A percentile compares a stretch with the other conserved stretches of the same genome.
Conservation (phyloP, 129 eudicot genomes). For the Helianthus tuberosus region DNA sequence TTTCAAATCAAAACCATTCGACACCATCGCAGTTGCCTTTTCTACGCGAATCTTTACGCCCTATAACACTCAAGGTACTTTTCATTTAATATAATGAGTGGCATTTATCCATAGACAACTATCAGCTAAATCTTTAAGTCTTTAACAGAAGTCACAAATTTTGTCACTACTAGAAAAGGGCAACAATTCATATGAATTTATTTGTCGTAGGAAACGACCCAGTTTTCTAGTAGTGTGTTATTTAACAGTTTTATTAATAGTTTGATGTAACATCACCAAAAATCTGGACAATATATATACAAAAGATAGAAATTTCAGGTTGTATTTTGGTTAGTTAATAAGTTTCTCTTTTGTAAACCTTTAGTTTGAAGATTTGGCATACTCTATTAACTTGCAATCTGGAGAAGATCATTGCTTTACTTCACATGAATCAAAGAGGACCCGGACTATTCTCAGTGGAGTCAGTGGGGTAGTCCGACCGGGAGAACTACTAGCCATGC, state of each 20-base stretch:
- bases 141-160: too few species aligned
- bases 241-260: background rate
- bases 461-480: conserved; percentile 78
- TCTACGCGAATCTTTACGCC: conserved; percentile 57
- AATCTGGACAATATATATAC: background rate
- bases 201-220: too few species aligned
- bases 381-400: conserved; percentile 42
- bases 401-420: conserved; percentile 37
- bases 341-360: conserved; percentile 16
- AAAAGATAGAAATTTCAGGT: background rate
- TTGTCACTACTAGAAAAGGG: too few species aligned
- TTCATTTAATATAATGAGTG: background rate
- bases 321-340: conserved; percentile 1
- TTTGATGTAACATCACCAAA: background rate
- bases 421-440: conserved; percentile 46
- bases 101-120: background rate
- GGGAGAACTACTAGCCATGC: conserved; percentile 83
- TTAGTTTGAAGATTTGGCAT: conserved; percentile 80
- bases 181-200: too few species aligned
- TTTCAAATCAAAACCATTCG: conserved; percentile 26
- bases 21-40: conserved; percentile 34
- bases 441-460: conserved; percentile 50
- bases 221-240: background rate
- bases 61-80: conserved; percentile 73
- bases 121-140: background rate